phyloP scores from a whole-genome alignment of 2,329 filamentous ascomycete species.

The Whalleya microplaca region DNA sequence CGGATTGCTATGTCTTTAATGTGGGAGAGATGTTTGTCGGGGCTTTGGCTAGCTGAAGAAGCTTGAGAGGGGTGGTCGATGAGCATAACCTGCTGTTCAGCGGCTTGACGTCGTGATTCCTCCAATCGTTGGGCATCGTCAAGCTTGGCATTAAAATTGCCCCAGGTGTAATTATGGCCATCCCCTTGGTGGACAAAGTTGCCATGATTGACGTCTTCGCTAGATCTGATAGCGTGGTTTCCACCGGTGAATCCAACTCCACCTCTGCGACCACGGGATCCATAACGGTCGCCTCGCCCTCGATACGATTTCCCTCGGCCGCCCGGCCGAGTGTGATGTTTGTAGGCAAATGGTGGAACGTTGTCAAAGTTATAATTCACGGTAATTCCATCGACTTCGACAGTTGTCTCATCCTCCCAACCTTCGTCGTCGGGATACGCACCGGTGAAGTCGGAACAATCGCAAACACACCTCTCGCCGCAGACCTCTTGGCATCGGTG shows the following conservation, averaged over 20 bases:
- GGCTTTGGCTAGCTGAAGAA: neutral
- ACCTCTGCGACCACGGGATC: conserved; percentile 4
- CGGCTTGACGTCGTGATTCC: neutral
- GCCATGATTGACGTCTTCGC: neutral
- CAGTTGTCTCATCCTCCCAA: conserved; percentile 4
- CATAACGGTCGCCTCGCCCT: neutral
- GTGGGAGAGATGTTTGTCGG: neutral
- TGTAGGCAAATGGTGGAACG: conserved; percentile 1
- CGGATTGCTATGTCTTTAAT: neutral
- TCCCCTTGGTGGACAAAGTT: neutral
- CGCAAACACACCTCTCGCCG: conserved; percentile 32
- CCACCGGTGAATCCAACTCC: conserved; percentile 4
- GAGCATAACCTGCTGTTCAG: neutral
- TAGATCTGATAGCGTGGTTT: neutral
- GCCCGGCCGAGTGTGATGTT: conserved; percentile 12
- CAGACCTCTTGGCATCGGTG: conserved; percentile 35
- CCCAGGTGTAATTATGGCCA: conserved; percentile 9
- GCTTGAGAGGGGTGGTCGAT: neutral
- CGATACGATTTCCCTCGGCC: conserved; percentile 5
- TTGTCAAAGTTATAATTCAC: neutral
- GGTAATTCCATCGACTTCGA: neutral
- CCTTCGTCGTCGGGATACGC: conserved; percentile 32
- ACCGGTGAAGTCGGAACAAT: conserved; percentile 30
- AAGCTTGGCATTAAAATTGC: conserved; percentile 21
- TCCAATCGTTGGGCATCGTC: conserved; percentile 21